phyloP scores from a whole-genome alignment of 1,284 basidiomycete species.

The Moesziomyces aphidis region DNA sequence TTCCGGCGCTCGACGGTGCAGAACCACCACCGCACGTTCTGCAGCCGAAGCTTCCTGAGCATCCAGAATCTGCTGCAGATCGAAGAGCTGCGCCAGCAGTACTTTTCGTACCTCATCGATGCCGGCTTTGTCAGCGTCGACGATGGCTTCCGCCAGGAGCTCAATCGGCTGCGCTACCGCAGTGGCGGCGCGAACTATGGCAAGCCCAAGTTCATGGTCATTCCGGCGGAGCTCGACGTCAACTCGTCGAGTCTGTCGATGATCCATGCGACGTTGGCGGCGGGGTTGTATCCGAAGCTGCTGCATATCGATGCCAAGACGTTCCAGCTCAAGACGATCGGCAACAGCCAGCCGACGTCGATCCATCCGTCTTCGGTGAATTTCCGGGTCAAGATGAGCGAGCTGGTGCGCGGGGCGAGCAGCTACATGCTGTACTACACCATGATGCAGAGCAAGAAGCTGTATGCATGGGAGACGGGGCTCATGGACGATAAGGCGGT shows the following conservation, averaged over 20 bases:
- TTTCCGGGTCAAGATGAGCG: constrained; percentile 41
- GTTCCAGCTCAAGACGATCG: constrained; percentile 80
- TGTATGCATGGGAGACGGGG: constrained; percentile 95
- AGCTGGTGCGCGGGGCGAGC: constrained; percentile 29
- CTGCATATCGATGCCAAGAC: constrained; percentile 75
- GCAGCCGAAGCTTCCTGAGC: constrained; percentile 85
- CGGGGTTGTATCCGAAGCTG: constrained; percentile 93
- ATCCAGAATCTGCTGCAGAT: constrained; percentile 93
- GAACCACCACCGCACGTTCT: constrained; percentile 73
- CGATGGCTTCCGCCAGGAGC: constrained; percentile 76
- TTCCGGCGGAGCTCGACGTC: constrained; percentile 77
- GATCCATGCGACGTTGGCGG: constrained; percentile 83
- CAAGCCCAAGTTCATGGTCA: constrained; percentile 77
- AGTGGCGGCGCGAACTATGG: constrained; percentile 69
- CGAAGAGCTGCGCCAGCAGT: constrained; percentile 94
- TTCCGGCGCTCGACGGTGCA: constrained; percentile 87
- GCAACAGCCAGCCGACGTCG: constrained; percentile 84
- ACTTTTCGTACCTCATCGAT: constrained; percentile 83
- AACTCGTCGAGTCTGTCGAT: constrained; percentile 76
- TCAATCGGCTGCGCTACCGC: constrained; percentile 73
- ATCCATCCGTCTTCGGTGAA: constrained; percentile 82
- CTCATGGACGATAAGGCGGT: constrained; percentile 87
- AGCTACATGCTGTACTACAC: constrained; percentile 54
- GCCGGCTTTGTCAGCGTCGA: constrained; percentile 84
- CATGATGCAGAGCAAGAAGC: constrained; percentile 84